Percentiles rank a stretch among this genome's conserved stretches.
phyloP scores from a whole-genome alignment of 2,329 filamentous ascomycete species.

The Sporothrix sp. region DNA sequence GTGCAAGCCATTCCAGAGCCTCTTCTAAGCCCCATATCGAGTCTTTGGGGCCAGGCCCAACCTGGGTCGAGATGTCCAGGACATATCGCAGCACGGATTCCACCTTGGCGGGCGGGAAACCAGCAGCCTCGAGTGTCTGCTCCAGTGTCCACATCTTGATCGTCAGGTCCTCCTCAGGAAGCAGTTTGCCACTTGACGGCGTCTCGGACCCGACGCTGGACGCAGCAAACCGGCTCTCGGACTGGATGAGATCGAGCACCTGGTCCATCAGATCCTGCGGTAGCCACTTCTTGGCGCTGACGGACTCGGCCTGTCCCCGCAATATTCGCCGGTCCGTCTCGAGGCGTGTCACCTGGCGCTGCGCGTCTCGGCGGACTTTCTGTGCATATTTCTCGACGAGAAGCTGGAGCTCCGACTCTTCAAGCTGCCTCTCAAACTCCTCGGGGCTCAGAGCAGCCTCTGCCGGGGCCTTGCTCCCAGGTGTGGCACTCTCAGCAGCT shows the following conservation, averaged over 20 bases:
- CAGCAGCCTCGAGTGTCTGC: slow-evolving; percentile 57
- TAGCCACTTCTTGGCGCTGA: slow-evolving; percentile 71
- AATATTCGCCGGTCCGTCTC: slow-evolving; percentile 80
- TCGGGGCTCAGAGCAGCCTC: slow-evolving; percentile 61
- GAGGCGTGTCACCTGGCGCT: slow-evolving; percentile 64
- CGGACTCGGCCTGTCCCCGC: slow-evolving; percentile 62
- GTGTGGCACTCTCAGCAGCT: slow-evolving; percentile 19
- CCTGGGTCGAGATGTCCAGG: slow-evolving; percentile 55
- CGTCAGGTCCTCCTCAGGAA: slow-evolving; percentile 67
- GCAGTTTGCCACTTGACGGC: slow-evolving; percentile 39
- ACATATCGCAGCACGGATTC: slow-evolving; percentile 56
- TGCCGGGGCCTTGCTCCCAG: slow-evolving; percentile 16
- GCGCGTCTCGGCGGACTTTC: slow-evolving; percentile 70
- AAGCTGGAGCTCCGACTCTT: slow-evolving; percentile 80
- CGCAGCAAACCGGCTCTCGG: slow-evolving; percentile 50
- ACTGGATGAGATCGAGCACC: slow-evolving; percentile 62
- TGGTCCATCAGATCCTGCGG: slow-evolving; percentile 67
- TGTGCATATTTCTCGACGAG: slow-evolving; percentile 74
- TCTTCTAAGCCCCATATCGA: slow-evolving; percentile 79
- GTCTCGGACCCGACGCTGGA: slow-evolving; percentile 40
- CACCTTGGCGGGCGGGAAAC: slow-evolving; percentile 56
- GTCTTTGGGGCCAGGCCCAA: slow-evolving; percentile 48
- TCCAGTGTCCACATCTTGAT: slow-evolving; percentile 78
- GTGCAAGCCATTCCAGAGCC: slow-evolving; percentile 80
- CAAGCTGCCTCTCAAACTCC: slow-evolving; percentile 80